Base-by-base conservation (phyloP, 768 basidiomycete species). In the Megacollybia marginata region DNA sequence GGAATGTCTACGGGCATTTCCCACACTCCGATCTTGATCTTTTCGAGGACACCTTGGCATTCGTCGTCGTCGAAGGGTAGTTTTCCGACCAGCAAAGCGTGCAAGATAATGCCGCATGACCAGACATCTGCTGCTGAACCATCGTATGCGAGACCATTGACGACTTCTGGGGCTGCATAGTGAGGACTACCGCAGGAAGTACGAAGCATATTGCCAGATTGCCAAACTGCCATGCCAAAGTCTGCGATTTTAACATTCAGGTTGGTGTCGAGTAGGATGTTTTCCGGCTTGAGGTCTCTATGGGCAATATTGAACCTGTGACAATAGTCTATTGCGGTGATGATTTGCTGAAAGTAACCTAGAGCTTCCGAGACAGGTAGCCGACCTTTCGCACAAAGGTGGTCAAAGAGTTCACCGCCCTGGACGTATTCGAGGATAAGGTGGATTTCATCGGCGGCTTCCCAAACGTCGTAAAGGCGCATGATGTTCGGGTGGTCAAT, bases 221-320 rank as follows among this genome's bases (percentile, higher is more conserved):
- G 88, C 85, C 89, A 93, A 33, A 88, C 88, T 4, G 93, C 92
- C 89, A 96, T 93, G n/a, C 94, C 93, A 62, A 96, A 94, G 67
- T 97, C 94, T 2, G 90, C 92, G 33, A 97, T 83, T 63, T 95
- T 98, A 78, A 97, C 84, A 57, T 92, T 92, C 54, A 76, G 79
- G 58, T 89, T 70, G 35, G 77, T 72, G 69, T 92, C 89, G 45
- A 95, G 80, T 47, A 98, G 74, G 31, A 98, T 73, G 62, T 96
- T 98, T 65, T 96, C 94, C 2, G 90, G 92, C 61, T 98, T 95
- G 47, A 97, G 73, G 66, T 97, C 94, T 34, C 94, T 83, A 62
- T 96, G 94, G 20, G 88, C 88, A 61, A 97, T 88, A 59, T 92
- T 91, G 70, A 93, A 90, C n/a, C 83, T 79, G 65, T 95, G 92